A percentile compares a stretch with the other conserved stretches of the same genome.
Conservation (phyloP, 352 stramenopile species). For the Pythium rishiriense region DNA sequence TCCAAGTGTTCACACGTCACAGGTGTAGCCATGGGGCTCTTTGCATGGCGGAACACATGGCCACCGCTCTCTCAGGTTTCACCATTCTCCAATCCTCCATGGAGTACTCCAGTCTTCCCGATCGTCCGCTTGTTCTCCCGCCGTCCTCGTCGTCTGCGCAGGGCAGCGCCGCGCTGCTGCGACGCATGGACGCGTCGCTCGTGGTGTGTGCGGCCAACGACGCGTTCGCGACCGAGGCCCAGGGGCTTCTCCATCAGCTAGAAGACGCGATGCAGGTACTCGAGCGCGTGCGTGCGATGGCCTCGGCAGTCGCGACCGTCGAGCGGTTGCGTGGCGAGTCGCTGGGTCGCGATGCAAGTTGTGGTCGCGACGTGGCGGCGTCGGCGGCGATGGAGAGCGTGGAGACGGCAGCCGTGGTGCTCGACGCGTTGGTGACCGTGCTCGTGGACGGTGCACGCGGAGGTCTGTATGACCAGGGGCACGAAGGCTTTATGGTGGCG, state of each 20-base stretch:
- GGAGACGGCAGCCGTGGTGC: neutral
- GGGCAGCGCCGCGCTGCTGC: slow-evolving; percentile 6
- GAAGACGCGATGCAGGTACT: neutral
- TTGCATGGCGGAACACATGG: too few relatives aligned
- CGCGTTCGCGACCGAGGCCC: neutral
- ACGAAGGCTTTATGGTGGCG: neutral
- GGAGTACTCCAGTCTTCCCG: neutral
- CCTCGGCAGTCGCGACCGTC: slow-evolving; percentile 1
- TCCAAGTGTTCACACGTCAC: neutral
- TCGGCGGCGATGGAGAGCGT: neutral
- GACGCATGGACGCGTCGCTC: slow-evolving; percentile 11
- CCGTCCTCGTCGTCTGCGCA: neutral
- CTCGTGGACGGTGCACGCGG: neutral
- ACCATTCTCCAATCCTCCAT: slow-evolving; percentile 4
- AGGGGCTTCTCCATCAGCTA: neutral
- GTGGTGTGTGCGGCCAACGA: neutral
- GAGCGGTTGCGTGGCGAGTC: neutral
- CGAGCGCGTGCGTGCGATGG: slow-evolving; percentile 10
- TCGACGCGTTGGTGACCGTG: neutral
- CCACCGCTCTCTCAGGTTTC: too few relatives aligned
- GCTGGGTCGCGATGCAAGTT: neutral
- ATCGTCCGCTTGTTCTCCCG: neutral
- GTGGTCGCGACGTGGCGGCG: neutral
- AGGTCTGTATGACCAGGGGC: neutral
- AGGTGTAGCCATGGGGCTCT: neutral